These are phyloP conservation scores for Eurotiales sp. DNA, from an alignment of 2,329 filamentous ascomycete genomes.

Conservation along the genomic window DNA sequence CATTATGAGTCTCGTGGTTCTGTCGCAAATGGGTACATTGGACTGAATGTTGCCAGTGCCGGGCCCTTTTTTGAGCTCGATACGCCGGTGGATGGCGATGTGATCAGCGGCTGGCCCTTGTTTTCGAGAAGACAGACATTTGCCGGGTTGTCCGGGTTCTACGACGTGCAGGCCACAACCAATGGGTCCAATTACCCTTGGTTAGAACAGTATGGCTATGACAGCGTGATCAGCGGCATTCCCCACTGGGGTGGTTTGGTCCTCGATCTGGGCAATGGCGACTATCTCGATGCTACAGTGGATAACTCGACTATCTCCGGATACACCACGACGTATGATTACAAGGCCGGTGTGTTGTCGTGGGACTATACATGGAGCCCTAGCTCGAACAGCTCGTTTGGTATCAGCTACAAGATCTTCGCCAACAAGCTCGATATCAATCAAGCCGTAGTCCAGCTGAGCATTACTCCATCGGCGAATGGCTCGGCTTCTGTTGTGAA, in stretches of 20 bases:
- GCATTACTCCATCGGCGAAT: conserved; percentile 54
- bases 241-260: conserved; percentile 64
- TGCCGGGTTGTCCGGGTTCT: conserved; percentile 66
- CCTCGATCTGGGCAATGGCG: conserved; percentile 52
- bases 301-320: conserved; percentile 55
- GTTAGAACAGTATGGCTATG: conserved; percentile 65
- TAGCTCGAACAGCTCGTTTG: conserved; percentile 47
- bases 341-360: conserved; percentile 58
- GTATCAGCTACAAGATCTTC: conserved; percentile 64
- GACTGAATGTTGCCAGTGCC: conserved; percentile 60
- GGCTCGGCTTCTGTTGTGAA: conserved; percentile 60
- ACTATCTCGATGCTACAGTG: conserved; percentile 59
- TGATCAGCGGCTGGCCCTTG: conserved; percentile 65
- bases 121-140: conserved; percentile 62
- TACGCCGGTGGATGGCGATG: conserved; percentile 46
- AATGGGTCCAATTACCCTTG: conserved; percentile 64
- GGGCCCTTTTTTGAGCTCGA: conserved; percentile 63
- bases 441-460: conserved; percentile 58
- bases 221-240: conserved; percentile 67
- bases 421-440: conserved; percentile 62
- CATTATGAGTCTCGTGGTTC: conserved; percentile 59
- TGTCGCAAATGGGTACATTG: conserved; percentile 62
- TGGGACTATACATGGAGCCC: conserved; percentile 68
- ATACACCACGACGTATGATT: conserved; percentile 60
- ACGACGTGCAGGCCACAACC: conserved; percentile 55